phyloP scores from a whole-genome alignment of 108 stramenopile species.

The Fistulifera pelliculosa region DNA sequence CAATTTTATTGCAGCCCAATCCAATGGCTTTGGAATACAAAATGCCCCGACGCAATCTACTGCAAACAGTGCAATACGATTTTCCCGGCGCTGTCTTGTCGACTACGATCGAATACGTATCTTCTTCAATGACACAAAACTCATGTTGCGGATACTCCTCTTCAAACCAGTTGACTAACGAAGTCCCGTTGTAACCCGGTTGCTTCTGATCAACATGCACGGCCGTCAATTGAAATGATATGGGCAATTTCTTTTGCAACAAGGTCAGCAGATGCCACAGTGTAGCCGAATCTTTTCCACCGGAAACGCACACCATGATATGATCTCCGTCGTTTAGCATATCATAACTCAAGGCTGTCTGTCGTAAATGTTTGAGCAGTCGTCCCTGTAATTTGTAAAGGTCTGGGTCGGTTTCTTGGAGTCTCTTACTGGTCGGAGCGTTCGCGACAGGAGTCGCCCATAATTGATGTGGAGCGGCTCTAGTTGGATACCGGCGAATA shows the following conservation, averaged over 20 bases:
- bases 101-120: conserved; percentile 37
- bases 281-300: conserved; percentile 42
- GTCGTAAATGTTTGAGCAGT: conserved; percentile 25
- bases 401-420: background rate
- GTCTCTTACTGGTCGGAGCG: too few species aligned
- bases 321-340: conserved; percentile 40
- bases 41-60: conserved; percentile 28
- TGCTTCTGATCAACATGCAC: conserved; percentile 54
- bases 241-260: conserved; percentile 21
- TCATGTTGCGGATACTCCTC: conserved; percentile 10
- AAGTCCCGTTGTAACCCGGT: conserved; percentile 38
- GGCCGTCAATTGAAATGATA: conserved; percentile 25
- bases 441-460: too few species aligned
- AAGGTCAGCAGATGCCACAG: conserved; percentile 23
- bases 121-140: conserved; percentile 24
- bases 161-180: conserved; percentile 27
- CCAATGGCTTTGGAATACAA: conserved; percentile 26
- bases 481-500: too few species aligned
- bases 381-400: conserved; percentile 19
- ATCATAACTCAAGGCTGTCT: conserved; percentile 22
- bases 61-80: conserved; percentile 33
- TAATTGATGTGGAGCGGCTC: too few species aligned
- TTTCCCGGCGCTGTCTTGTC: conserved; percentile 33
- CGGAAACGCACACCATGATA: conserved; percentile 37
- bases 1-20: conserved; percentile 28